Conservation (phyloP, 2,329 filamentous ascomycete genomes). For the Penicillium palitans region DNA sequence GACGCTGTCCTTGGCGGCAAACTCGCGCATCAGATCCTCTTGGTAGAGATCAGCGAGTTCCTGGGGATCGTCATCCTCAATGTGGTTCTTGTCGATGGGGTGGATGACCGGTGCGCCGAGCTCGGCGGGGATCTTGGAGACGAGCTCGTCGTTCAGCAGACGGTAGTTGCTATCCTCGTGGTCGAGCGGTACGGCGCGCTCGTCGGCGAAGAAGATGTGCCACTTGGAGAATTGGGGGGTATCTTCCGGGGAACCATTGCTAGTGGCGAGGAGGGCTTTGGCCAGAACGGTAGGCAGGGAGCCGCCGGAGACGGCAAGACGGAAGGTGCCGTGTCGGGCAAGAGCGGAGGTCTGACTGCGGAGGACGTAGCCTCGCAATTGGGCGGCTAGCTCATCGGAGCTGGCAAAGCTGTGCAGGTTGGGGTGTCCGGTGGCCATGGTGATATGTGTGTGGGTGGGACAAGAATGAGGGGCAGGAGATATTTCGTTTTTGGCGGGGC, state of each 20-base stretch:
- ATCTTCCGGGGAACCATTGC: slow-evolving; percentile 57
- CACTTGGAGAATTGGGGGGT: slow-evolving; percentile 77
- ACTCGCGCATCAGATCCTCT: slow-evolving; percentile 77
- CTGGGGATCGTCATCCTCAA: slow-evolving; percentile 78
- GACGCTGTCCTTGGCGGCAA: slow-evolving; percentile 90
- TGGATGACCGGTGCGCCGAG: slow-evolving; percentile 70
- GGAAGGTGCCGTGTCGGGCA: slow-evolving; percentile 78
- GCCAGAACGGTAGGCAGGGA: slow-evolving; percentile 87
- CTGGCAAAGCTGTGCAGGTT: slow-evolving; percentile 78
- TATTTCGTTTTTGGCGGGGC: slow-evolving; percentile 2
- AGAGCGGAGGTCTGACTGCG: slow-evolving; percentile 78
- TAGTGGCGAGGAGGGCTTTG: slow-evolving; percentile 69
- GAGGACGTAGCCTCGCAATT: slow-evolving; percentile 79
- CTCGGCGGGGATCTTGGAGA: slow-evolving; percentile 78
- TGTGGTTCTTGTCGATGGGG: slow-evolving; percentile 68
- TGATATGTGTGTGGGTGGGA: slow-evolving; percentile 6
- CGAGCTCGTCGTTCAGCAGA: slow-evolving; percentile 79
- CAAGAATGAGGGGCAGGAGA: slow-evolving; percentile 8
- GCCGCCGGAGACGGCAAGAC: slow-evolving; percentile 89
- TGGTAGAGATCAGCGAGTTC: slow-evolving; percentile 95
- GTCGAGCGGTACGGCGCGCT: slow-evolving; percentile 88
- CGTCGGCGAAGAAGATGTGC: slow-evolving; percentile 98
- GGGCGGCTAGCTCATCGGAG: slow-evolving; percentile 68
- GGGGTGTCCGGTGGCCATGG: slow-evolving; percentile 46
- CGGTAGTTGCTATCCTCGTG: slow-evolving; percentile 93